Evolutionary conservation across 148 eudicot genomes (phyloP).

Genomic region (Arctostaphylos glauca): DNA sequence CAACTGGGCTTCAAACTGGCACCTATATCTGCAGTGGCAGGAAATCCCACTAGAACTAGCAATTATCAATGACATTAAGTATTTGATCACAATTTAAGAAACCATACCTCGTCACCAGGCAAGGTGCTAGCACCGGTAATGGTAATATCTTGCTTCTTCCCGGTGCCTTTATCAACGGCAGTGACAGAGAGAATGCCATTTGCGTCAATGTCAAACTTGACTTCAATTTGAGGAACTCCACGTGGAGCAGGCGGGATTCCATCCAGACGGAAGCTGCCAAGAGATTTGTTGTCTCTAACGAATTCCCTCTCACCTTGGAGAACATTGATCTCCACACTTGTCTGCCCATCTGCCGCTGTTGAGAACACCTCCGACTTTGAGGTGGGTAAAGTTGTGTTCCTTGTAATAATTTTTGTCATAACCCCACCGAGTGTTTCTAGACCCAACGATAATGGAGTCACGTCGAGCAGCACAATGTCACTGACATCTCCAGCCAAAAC

Average conservation of each 20-base stretch:
- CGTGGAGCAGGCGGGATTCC: constrained; percentile 96
- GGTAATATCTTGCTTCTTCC: constrained; percentile 94
- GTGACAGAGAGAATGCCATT: constrained; percentile 90
- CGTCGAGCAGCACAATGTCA: constrained; percentile 83
- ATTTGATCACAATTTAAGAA: background rate
- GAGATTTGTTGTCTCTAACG: constrained; percentile 90
- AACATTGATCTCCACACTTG: constrained; percentile 91
- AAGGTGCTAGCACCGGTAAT: constrained; percentile 95
- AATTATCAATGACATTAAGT: background rate
- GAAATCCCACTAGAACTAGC: background rate
- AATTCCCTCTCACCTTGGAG: constrained; percentile 96
- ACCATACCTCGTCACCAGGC: constrained; percentile 74
- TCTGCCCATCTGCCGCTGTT: constrained; percentile 97
- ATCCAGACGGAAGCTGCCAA: constrained; percentile 92
- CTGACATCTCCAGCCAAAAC: constrained; percentile 94
- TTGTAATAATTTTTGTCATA: constrained; percentile 94
- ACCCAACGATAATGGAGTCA: constrained; percentile 80
- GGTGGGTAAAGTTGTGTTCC: constrained; percentile 90
- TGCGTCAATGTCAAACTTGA: constrained; percentile 91
- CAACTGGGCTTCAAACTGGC: background rate
- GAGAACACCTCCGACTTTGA: constrained; percentile 97
- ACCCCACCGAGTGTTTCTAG: constrained; percentile 97
- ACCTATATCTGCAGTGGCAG: background rate
- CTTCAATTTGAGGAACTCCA: constrained; percentile 94
- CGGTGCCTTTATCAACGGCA: constrained; percentile 87